Evolutionary conservation across 1,284 basidiomycete species (phyloP), one percentile per base, ranked within the genome.

Genomic region (Pterula multifida): DNA sequence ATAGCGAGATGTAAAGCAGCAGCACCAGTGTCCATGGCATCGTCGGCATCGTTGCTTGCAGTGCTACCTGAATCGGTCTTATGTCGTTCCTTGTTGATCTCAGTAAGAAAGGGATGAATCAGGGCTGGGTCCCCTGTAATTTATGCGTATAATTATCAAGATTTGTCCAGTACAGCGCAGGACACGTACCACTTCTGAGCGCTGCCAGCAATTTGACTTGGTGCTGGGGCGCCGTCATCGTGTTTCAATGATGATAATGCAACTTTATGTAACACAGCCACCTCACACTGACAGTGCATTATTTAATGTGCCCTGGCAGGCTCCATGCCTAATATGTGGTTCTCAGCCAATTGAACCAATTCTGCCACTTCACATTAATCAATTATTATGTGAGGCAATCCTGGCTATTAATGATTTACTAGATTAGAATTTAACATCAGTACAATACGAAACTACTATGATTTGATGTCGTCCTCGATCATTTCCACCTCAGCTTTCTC

Each of bases 1-100:
- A 95, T 83, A 2, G 91, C 90, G 32, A 95, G 78, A 61, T 92
- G 90, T 3, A 95, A 70, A 0, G 90, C 80, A 3, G 84, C 79
- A 22, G 87, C 83, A 3, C 79, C 83, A 1, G 78, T 72, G 58
- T 87, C 79, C 0, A 78, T 56, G 24, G 71, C 72, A 0, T 61
- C 53, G n/a, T 73, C 76, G 24, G 64, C 72, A 19, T 76, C 69
- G 55, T 71, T 42, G 19, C 39, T 42, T 17, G 39, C 9, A 42
- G 4, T 17, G 6, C 9, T 6, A 11, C 39, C n/a, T 6, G 17
- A 9, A 17, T 4, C 4, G 19, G 39, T 11, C 19, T 17, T 42
- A 42, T 42, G 39, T 42, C 39, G 39, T 17, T 84, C 75, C 61
- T 79, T 78, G 49, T 72, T 70, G 49, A 91, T 81, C 60, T 90